A percentile compares a stretch with the other conserved stretches of the same genome.
Conservation (phyloP, 139 green algal genomes). For the Chlamydomonas incerta region DNA sequence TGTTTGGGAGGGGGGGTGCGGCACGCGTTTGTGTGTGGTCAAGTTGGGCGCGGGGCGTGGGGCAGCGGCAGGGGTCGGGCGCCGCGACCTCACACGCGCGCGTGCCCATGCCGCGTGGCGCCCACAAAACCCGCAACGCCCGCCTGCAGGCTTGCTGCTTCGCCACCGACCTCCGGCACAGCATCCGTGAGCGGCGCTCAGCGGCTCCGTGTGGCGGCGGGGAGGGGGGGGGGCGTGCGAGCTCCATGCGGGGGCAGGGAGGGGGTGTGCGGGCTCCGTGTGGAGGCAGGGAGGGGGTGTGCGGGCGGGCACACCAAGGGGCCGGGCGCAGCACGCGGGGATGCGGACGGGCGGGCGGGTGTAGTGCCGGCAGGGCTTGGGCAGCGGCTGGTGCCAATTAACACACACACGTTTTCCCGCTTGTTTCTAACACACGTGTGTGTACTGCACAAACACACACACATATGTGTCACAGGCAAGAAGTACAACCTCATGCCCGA, state of each 20-base stretch:
- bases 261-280: too few relatives aligned
- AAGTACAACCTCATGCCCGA: conserved; percentile 20
- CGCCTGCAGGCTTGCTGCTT: conserved; percentile 7
- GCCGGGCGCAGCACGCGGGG: neutral
- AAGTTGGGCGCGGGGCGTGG: too few relatives aligned
- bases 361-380: neutral
- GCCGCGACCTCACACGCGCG: too few relatives aligned
- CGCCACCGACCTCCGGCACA: neutral
- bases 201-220: too few relatives aligned
- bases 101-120: too few relatives aligned
- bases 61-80: too few relatives aligned
- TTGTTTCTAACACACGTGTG: neutral
- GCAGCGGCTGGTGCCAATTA: neutral
- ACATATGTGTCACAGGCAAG: too few relatives aligned
- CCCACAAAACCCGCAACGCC: too few relatives aligned
- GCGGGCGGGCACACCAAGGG: neutral
- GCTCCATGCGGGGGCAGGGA: too few relatives aligned
- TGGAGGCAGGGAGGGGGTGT: neutral
- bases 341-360: neutral
- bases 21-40: too few relatives aligned
- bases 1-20: too few relatives aligned
- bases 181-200: conserved; percentile 22
- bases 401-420: neutral
- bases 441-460: neutral
- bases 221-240: too few relatives aligned